phyloP scores from a whole-genome alignment of 2,329 filamentous ascomycete species.

The Neocucurbitaria cava region DNA sequence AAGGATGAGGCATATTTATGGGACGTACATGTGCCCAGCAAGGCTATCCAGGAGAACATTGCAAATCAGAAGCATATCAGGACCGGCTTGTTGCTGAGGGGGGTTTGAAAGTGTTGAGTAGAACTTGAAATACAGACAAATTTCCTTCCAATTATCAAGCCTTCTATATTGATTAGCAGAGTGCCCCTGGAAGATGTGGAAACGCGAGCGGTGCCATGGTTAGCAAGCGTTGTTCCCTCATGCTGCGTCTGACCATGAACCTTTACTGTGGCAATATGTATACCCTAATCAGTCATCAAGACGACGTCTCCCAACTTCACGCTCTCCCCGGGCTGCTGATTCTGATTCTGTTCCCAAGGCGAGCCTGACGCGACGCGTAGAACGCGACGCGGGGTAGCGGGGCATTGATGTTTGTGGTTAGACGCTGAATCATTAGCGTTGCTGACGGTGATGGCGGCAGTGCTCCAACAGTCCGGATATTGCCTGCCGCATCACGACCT shows the following conservation, averaged over 20 bases:
- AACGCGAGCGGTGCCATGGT: too few relatives aligned
- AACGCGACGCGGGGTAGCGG: too few relatives aligned
- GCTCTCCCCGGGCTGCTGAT: too few relatives aligned
- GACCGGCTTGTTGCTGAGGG: neutral
- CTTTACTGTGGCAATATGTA: too few relatives aligned
- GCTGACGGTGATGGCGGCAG: neutral
- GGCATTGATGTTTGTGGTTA: neutral
- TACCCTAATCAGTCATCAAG: too few relatives aligned
- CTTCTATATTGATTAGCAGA: neutral
- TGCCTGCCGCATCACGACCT: conserved; percentile 15
- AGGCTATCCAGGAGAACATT: conserved; percentile 23
- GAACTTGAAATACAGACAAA: neutral
- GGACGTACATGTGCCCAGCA: conserved; percentile 31
- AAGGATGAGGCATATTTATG: conserved; percentile 24
- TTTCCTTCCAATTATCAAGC: neutral
- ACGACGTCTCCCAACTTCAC: too few relatives aligned
- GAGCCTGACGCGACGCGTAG: too few relatives aligned
- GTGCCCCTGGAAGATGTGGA: neutral
- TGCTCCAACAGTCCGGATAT: conserved; percentile 6
- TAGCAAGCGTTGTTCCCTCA: too few relatives aligned
- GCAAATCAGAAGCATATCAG: conserved; percentile 18
- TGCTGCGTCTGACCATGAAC: too few relatives aligned
- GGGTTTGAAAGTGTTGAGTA: neutral
- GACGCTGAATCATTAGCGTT: neutral
- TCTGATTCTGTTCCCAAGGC: too few relatives aligned